Percentiles rank a stretch among this genome's conserved stretches.
Conservation (phyloP, 2,329 filamentous ascomycete genomes). For the Curvularia sp. region DNA sequence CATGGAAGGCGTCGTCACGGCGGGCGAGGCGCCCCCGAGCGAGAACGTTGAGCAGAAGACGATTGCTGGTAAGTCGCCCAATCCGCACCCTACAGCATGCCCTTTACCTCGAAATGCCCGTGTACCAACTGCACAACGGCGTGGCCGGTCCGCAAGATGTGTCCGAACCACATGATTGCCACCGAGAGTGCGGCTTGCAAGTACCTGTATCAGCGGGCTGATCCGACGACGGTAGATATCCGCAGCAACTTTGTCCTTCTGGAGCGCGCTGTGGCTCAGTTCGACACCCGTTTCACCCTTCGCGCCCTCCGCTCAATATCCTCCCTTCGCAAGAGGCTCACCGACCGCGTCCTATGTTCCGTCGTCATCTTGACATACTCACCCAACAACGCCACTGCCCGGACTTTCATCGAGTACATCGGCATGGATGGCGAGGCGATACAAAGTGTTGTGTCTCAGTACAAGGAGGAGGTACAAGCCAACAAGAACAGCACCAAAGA, state of each 20-base stretch:
- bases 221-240: slow-evolving; percentile 71
- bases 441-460: slow-evolving; percentile 56
- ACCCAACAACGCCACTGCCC: slow-evolving; percentile 69
- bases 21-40: slow-evolving; percentile 51
- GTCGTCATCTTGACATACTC: slow-evolving; percentile 83
- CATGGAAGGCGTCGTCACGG: slow-evolving; percentile 58
- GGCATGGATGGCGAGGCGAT: slow-evolving; percentile 71
- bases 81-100: slow-evolving; percentile 20
- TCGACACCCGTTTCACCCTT: slow-evolving; percentile 94
- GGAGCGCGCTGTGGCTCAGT: slow-evolving; percentile 88
- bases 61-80: slow-evolving; percentile 45
- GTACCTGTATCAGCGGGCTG: slow-evolving; percentile 41
- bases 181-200: slow-evolving; percentile 38
- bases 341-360: slow-evolving; percentile 79
- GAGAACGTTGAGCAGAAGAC: slow-evolving; percentile 52
- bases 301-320: slow-evolving; percentile 94
- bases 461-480: slow-evolving; percentile 70
- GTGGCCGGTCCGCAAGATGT: slow-evolving; percentile 37
- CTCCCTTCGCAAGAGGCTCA: slow-evolving; percentile 89
- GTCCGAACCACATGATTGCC: slow-evolving; percentile 40
- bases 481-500: slow-evolving; percentile 74
- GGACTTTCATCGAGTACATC: slow-evolving; percentile 73
- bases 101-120: slow-evolving; percentile 33
- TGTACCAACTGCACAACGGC: slow-evolving; percentile 31
- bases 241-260: slow-evolving; percentile 91